Base-by-base conservation (phyloP, 768 basidiomycete genomes). In the Kondoa subrosea region DNA sequence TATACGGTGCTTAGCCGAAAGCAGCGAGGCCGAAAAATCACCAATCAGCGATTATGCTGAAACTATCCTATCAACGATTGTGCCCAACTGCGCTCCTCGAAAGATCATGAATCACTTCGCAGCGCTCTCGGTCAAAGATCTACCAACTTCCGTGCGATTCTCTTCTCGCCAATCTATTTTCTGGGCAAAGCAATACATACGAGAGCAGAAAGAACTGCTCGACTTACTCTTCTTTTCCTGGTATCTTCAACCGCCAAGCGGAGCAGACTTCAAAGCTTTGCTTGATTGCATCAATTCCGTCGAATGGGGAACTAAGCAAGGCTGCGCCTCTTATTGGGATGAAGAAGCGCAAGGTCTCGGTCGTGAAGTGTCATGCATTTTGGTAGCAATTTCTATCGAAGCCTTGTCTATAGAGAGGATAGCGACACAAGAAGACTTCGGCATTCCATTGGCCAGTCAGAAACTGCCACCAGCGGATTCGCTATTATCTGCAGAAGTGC, bases 201-300 rank as follows among this genome's bases (percentile, higher is more conserved):
- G 73, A n/a, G 86, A 91, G 74, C 91, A 93, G 75, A 78, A 89
- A 57, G 84, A 85, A 12, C 74, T 90, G 58, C 78, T 95, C 64
- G 90, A 95, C 71, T 83, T 92, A 34, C 80, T 95, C 56, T 95
- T 95, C 77, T 88, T 88, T 84, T 85, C 91, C 82, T 91, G 86
- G 84, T 84, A 82, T 15, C 85, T 84, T 68, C 82, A 83, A 14
- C 77, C 85, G 0, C 85, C 87, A 72, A 81, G 79, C 34, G 87
- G 85, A 1, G 77, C 81, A 1, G 74, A 86, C 67, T 84, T 89
- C 32, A 80, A 81, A 71, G 78, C 78, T 65, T 81, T 91, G 50
- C 83, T 85, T 75, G 81, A 85, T 69, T 80, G 84, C 1, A 85
- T 85, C 3, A 87, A 86, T 74, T 76, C 77, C 32, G 84, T 85